phyloP scores from a whole-genome alignment of 2,329 filamentous ascomycete genomes.

The Plectosphaerella plurivora region DNA sequence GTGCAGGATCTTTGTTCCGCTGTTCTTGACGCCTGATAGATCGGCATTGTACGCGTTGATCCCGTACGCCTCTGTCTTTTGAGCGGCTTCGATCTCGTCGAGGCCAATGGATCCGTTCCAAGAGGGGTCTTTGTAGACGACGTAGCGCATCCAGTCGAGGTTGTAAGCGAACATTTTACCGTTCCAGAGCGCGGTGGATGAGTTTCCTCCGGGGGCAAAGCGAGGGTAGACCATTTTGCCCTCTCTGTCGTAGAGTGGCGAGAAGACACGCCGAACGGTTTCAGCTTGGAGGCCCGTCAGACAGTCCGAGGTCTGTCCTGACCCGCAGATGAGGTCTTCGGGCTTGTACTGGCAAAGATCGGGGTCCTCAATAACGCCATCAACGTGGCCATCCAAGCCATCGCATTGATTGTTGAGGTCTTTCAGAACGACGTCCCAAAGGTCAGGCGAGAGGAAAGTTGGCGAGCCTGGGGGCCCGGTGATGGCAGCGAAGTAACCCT shows the following conservation, averaged over 20 bases:
- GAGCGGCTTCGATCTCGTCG: slow-evolving; percentile 31
- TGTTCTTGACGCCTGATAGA: slow-evolving; percentile 29
- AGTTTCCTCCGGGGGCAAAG: slow-evolving; percentile 42
- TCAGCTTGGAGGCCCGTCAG: slow-evolving; percentile 35
- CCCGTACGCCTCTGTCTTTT: slow-evolving; percentile 25
- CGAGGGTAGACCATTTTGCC: slow-evolving; percentile 33
- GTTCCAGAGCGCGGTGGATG: slow-evolving; percentile 39
- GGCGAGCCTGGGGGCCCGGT: slow-evolving; percentile 29
- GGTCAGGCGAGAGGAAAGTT: slow-evolving; percentile 15
- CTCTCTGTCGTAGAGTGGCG: slow-evolving; percentile 18
- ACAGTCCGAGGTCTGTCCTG: slow-evolving; percentile 23
- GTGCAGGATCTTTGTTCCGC: slow-evolving; percentile 38
- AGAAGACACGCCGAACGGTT: slow-evolving; percentile 24
- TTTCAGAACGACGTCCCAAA: slow-evolving; percentile 7
- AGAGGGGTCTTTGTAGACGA: slow-evolving; percentile 29
- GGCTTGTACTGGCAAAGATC: slow-evolving; percentile 38
- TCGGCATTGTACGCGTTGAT: slow-evolving; percentile 32
- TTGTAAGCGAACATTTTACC: slow-evolving; percentile 14
- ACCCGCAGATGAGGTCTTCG: slow-evolving; percentile 33
- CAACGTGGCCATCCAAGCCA: slow-evolving; percentile 38
- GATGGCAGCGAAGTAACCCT: slow-evolving; percentile 40
- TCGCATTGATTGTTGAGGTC: slow-evolving; percentile 40
- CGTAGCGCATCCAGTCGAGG: slow-evolving; percentile 30
- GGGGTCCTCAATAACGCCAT: slow-evolving; percentile 43
- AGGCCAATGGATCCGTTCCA: slow-evolving; percentile 25